phyloP scores from a whole-genome alignment of 1,284 basidiomycete genomes.

The Rugosomyces carneus region DNA sequence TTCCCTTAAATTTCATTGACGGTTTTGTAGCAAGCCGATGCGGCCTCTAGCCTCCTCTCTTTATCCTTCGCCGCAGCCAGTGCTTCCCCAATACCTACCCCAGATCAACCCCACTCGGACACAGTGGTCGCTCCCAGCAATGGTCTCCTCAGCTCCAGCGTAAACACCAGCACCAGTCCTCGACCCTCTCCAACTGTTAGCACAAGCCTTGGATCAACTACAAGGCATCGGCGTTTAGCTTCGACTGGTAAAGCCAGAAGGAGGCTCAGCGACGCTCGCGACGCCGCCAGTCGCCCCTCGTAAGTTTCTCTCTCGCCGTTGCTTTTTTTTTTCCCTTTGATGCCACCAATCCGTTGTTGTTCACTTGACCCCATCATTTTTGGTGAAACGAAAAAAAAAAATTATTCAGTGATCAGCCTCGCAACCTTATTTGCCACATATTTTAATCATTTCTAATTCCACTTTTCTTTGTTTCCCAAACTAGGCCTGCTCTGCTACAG shows the following conservation, averaged over 20 bases:
- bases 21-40: constrained; percentile 30
- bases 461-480: neutral
- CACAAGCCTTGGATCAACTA: constrained; percentile 25
- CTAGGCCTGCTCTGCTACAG: constrained; percentile 37
- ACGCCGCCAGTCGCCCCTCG: constrained; percentile 66
- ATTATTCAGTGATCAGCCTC: neutral
- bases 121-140: constrained; percentile 18
- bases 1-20: constrained; percentile 6
- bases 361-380: neutral
- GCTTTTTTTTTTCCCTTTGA: constrained; percentile 9
- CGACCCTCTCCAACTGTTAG: constrained; percentile 17
- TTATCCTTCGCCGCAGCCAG: constrained; percentile 55
- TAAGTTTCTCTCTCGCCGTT: constrained; percentile 39
- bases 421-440: neutral
- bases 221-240: constrained; percentile 59
- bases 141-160: constrained; percentile 12
- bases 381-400: neutral
- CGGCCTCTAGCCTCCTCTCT: constrained; percentile 51
- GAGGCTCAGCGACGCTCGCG: constrained; percentile 68
- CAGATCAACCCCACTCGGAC: constrained; percentile 17
- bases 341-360: constrained; percentile 1
- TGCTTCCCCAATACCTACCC: constrained; percentile 40
- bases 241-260: constrained; percentile 62
- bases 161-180: constrained; percentile 12
- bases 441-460: neutral